Evolutionary conservation across 257 asterid genomes (phyloP).

Genomic region (Solanum habrochaites): DNA sequence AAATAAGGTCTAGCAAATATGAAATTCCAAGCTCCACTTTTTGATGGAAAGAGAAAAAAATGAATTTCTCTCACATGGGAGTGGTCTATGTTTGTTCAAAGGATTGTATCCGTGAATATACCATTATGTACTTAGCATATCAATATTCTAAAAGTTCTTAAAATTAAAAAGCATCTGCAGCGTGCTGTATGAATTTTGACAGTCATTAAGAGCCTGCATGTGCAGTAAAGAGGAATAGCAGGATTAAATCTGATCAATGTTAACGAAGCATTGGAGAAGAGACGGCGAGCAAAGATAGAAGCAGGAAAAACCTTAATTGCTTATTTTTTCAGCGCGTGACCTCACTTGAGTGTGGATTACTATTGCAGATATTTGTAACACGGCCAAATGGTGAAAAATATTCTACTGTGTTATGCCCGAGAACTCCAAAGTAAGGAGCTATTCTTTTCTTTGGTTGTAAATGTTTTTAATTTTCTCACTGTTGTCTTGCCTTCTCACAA

Average conservation of each 20-base stretch:
- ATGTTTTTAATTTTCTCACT: not conserved
- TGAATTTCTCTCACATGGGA: not conserved
- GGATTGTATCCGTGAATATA: not conserved
- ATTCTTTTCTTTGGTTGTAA: not conserved
- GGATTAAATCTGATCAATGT: not conserved
- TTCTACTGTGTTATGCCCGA: conserved; percentile 77
- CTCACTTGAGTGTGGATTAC: not conserved
- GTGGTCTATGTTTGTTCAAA: not conserved
- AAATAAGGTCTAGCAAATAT: not conserved
- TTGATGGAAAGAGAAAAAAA: not conserved
- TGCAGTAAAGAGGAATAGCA: not conserved
- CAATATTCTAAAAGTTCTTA: not conserved
- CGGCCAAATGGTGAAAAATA: conserved; percentile 58
- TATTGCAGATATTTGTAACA: conserved; percentile 68
- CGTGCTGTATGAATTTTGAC: not conserved
- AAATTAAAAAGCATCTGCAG: not conserved
- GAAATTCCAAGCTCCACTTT: not conserved
- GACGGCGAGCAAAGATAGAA: not conserved
- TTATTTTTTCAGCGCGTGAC: not conserved
- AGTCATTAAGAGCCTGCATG: not conserved
- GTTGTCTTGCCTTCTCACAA: not conserved
- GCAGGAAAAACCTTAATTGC: not conserved
- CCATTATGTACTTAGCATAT: not conserved
- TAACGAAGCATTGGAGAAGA: not conserved
- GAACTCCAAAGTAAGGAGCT: conserved; percentile 47